Percentiles rank a stretch among this genome's conserved stretches.
These are phyloP conservation scores for Mycena sp. DNA, from an alignment of 1,284 basidiomycete genomes.

Conservation along the genomic window DNA sequence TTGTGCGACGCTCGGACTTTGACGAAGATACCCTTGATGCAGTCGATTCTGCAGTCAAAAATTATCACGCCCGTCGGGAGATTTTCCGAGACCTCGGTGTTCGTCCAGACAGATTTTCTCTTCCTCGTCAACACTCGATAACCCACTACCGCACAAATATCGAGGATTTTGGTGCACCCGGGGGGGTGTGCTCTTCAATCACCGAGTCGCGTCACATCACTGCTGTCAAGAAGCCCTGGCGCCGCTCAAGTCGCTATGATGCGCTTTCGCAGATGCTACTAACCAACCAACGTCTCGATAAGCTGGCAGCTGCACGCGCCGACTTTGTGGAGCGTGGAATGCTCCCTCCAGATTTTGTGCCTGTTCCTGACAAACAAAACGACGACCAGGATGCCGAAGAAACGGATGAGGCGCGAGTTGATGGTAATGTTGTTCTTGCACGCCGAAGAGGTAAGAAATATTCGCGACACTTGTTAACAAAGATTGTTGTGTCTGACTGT, in stretches of 20 bases:
- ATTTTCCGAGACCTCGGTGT: slow-evolving; percentile 44
- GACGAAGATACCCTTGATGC: slow-evolving; percentile 30
- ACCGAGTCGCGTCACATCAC: slow-evolving; percentile 15
- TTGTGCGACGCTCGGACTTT: slow-evolving; percentile 35
- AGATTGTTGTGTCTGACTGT: too few relatives aligned
- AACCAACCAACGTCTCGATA: slow-evolving; percentile 15
- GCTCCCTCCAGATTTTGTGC: background rate
- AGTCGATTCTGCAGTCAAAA: slow-evolving; percentile 36
- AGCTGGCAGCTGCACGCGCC: slow-evolving; percentile 1
- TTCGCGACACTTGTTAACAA: too few relatives aligned
- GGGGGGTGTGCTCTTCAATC: slow-evolving; percentile 17
- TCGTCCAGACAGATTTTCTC: slow-evolving; percentile 33
- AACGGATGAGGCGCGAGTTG: background rate
- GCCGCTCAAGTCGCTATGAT: background rate
- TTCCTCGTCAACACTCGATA: slow-evolving; percentile 33
- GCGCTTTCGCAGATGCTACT: slow-evolving; percentile 10
- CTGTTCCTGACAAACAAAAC: background rate
- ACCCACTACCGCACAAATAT: slow-evolving; percentile 4
- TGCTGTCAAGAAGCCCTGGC: slow-evolving; percentile 23
- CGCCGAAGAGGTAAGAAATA: background rate
- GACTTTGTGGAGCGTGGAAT: slow-evolving; percentile 16
- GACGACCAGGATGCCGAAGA: background rate
- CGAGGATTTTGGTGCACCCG: background rate
- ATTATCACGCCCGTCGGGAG: slow-evolving; percentile 42
- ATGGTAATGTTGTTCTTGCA: background rate